These are phyloP conservation scores for Mucor irregularis DNA, from an alignment of 371 early-diverging fungal genomes.

Conservation along the genomic window DNA sequence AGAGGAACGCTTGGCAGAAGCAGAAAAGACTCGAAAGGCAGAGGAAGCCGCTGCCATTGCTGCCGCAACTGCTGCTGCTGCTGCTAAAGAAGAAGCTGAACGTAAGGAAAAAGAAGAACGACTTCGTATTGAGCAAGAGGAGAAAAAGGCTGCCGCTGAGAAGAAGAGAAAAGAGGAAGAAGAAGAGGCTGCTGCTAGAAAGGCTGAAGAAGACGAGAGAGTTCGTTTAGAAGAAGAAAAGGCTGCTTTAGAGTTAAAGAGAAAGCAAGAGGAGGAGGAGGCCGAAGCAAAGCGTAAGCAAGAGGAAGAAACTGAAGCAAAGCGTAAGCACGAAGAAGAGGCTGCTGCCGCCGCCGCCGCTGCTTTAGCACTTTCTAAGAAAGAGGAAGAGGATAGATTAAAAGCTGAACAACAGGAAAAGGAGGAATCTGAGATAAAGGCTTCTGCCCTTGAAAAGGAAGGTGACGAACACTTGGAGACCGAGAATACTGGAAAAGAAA, in stretches of 20 bases:
- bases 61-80: not conserved
- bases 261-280: not conserved
- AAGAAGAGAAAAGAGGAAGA: not conserved
- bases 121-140: not conserved
- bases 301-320: not conserved
- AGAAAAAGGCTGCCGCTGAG: not conserved
- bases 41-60: constrained; percentile 1
- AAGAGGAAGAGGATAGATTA: not conserved
- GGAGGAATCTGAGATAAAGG: not conserved
- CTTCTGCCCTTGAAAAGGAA: no score
- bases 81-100: not conserved
- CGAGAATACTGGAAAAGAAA: not conserved
- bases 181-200: not conserved
- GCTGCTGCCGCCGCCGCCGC: no score
- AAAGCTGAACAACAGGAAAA: not conserved
- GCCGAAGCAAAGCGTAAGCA: not conserved
- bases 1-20: constrained; percentile 7
- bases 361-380: no score
- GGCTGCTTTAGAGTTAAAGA: not conserved
- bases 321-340: not conserved
- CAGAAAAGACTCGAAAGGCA: not conserved
- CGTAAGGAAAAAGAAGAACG: not conserved
- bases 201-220: not conserved
- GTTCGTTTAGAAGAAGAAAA: not conserved
- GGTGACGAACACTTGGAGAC: no score